Evolutionary conservation across 2,329 filamentous ascomycete species (phyloP).

Genomic region (Pyrenophora graminea): DNA sequence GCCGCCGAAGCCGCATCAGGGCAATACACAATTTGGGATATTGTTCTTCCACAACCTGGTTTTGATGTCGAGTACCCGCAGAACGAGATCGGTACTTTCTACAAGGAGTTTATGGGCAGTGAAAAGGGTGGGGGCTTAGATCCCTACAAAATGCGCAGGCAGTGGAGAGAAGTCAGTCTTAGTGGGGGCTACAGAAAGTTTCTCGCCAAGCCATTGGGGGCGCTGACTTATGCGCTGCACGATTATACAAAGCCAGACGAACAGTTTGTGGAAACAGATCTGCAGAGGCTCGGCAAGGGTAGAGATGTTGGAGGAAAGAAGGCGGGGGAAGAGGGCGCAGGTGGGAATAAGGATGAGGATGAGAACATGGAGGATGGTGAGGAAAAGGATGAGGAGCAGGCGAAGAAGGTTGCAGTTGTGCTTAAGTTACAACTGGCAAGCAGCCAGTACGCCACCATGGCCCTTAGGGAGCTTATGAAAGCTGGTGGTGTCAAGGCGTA

Average conservation of each 20-base stretch:
- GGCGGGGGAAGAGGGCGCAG: constrained; percentile 57
- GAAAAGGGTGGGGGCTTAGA: constrained; percentile 77
- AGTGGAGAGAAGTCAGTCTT: constrained; percentile 84
- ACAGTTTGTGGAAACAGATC: constrained; percentile 87
- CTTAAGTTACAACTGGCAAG: constrained; percentile 76
- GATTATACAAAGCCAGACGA: constrained; percentile 72
- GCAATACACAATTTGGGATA: constrained; percentile 78
- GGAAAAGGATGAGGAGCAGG: constrained; percentile 22
- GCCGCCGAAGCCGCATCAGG: constrained; percentile 78
- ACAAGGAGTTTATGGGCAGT: constrained; percentile 81
- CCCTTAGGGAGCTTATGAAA: constrained; percentile 77
- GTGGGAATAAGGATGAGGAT: constrained; percentile 21
- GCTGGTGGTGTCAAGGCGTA: constrained; percentile 63
- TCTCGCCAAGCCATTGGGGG: constrained; percentile 69
- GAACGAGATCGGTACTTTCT: constrained; percentile 83
- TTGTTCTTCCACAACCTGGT: constrained; percentile 90
- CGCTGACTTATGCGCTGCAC: constrained; percentile 70
- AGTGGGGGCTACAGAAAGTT: constrained; percentile 87
- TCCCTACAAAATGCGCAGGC: constrained; percentile 83
- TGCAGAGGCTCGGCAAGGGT: constrained; percentile 66
- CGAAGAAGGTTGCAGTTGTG: constrained; percentile 66
- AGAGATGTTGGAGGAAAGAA: constrained; percentile 38
- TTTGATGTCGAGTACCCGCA: constrained; percentile 85
- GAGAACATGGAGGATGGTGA: constrained; percentile 28
- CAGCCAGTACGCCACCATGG: constrained; percentile 85